Base-by-base conservation (phyloP, 2,329 filamentous ascomycete genomes). In the Trichoderma harzianum region DNA sequence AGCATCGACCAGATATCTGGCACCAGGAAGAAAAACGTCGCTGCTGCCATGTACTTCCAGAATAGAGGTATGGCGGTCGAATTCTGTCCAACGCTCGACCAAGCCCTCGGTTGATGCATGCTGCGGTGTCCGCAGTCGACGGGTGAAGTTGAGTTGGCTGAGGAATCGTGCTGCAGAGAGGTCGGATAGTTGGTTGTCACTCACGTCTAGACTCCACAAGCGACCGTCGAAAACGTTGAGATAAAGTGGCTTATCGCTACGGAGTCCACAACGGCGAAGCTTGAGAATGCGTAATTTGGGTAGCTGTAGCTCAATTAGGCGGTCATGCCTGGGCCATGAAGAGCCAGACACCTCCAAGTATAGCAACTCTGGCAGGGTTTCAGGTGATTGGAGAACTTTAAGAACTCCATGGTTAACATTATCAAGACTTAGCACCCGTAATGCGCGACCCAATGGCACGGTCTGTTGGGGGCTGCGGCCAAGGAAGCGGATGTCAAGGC, bases 181-280 rank as follows among this genome's bases (percentile, higher is more conserved):
- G 74, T 90, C 88, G 0, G 83, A 85, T 11, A 91, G 76, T 12
- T 81, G 82, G 74, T 91, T 91, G 7, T 83, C 68, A 47, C 83
- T 81, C 0, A 90, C 64, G 73, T 91, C 88, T 5, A 90, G 76
- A 74, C 88, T 89, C 88, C 88, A 90, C 12, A 90, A 77, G 32
- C 81, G 84, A 12, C 6, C 77, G 73, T 72, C 76, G 74, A 76
- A 86, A 75, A 53, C n/a, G 84, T 73, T 3, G 77, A 55, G 73
- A 53, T 0, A 78, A 70, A 3, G 82, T 78, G 11, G 6, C 24
- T 16, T 18, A 14, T 16, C 36, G 36, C 87, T 82, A 26, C 85
- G 83, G 26, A 90, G 75, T 72, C 86, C 83, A 26, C 86, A 82
- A 2, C 82, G 80, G 61, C 82, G 80, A 0, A 84, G 78, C 74